phyloP scores from a whole-genome alignment of 75 land plant species.

The Picea sitchensis region DNA sequence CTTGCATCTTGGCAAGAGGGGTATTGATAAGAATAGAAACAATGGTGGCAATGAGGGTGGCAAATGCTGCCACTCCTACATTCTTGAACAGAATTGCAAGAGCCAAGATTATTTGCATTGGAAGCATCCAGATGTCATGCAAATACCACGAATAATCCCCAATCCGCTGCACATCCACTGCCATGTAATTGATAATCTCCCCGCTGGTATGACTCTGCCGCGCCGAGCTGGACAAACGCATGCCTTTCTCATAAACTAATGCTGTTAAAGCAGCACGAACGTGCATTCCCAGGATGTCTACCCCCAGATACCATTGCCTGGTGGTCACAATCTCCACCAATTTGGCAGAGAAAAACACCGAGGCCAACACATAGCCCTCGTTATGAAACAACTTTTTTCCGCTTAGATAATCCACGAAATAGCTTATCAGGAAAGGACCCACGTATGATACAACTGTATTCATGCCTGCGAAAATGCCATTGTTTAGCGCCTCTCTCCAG shows the following conservation, averaged over 20 bases:
- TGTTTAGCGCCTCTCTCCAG: slow-evolving; percentile 23
- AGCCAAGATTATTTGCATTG: slow-evolving; percentile 58
- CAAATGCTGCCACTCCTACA: slow-evolving; percentile 47
- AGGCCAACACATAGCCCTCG: slow-evolving; percentile 34
- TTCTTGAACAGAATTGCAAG: slow-evolving; percentile 54
- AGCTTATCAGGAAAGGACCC: slow-evolving; percentile 38
- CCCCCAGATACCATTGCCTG: slow-evolving; percentile 27
- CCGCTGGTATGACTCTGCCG: slow-evolving; percentile 33
- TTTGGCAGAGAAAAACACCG: slow-evolving; percentile 28
- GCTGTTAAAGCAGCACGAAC: slow-evolving; percentile 18
- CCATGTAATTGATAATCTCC: slow-evolving; percentile 52
- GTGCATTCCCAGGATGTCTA: slow-evolving; percentile 18
- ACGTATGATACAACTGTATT: slow-evolving; percentile 31
- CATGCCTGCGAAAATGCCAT: slow-evolving; percentile 17
- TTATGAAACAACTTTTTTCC: slow-evolving; percentile 32
- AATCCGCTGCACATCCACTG: slow-evolving; percentile 64
- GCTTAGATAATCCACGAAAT: slow-evolving; percentile 45
- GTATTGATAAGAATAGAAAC: slow-evolving; percentile 54
- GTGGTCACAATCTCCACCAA: slow-evolving; percentile 21
- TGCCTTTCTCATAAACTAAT: slow-evolving; percentile 26
- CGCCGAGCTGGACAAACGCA: slow-evolving; percentile 23
- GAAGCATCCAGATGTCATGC: slow-evolving; percentile 62
- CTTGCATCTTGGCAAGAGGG: slow-evolving; percentile 52
- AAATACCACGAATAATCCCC: slow-evolving; percentile 50
- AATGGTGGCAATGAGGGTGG: slow-evolving; percentile 43